Evolutionary conservation across 1,284 basidiomycete genomes (phyloP), one percentile per base, ranked within the genome.

Genomic region (Veloporphyrellus conicus): DNA sequence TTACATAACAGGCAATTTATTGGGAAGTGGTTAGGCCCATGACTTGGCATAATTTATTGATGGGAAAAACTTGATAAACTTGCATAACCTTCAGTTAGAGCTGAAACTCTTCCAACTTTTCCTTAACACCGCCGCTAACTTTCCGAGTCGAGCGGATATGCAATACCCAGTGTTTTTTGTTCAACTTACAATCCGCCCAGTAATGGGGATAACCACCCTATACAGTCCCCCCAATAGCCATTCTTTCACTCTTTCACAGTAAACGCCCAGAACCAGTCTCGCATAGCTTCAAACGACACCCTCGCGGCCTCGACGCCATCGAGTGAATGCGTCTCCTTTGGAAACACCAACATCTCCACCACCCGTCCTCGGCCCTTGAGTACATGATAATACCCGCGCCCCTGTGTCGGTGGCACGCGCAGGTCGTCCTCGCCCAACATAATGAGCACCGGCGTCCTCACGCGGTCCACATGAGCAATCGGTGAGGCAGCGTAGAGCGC

Each of bases 361-460:
- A 45, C 47, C 41, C 64, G 61, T 7, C 66, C 68, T 25, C 67
- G 56, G 5, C 72, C 76, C 54, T 78, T 83, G 39, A 88, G 62
- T 3, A 76, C 77, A 62, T 88, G 82, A 54, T 82, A 88, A 58
- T 78, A 81, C 10, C 72, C 73, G 50, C 72, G 72, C 0, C 81
- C 81, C 47, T 90, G 86, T 12, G 74, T 73, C 3, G 82, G 78
- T 7, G 81, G 71, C 1, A 87, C 86, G 0, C 87, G 68, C 42
- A 76, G 66, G 60, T 90, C 87, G 16, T 70, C 69, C 14, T 73
- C 70, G 0, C 87, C 87, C 9, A 88, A 62, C 12, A 82, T 56
- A 14, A 90, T 54, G 25, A 87, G 60, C 12, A 86, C 79, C 0
- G 80, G 78, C 3, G 74, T 68, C 37, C 62, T 68, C 33, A 88